A percentile compares a stretch with the other conserved stretches of the same genome.
phyloP scores from a whole-genome alignment of 2,329 filamentous ascomycete genomes.

The Hypomyces perniciosus region DNA sequence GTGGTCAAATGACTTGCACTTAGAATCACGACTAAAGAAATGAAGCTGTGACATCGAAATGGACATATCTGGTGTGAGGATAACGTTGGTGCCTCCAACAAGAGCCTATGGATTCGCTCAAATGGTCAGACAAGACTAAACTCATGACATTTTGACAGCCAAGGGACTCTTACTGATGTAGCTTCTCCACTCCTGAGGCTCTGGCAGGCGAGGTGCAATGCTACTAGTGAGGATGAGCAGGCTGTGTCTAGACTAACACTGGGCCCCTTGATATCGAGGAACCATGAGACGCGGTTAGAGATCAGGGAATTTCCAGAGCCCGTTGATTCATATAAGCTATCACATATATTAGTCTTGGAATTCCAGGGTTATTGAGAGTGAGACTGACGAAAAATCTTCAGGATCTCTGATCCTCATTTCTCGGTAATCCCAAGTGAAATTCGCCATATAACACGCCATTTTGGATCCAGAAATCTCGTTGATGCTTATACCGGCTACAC shows the following conservation, averaged over 20 bases:
- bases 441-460: neutral
- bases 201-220: slow-evolving; percentile 43
- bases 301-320: slow-evolving; percentile 33
- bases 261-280: slow-evolving; percentile 47
- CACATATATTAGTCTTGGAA: neutral
- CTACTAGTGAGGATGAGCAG: slow-evolving; percentile 42
- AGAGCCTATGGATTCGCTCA: slow-evolving; percentile 27
- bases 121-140: no score
- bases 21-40: slow-evolving; percentile 40
- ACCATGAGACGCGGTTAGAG: slow-evolving; percentile 47
- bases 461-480: neutral
- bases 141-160: neutral
- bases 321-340: neutral
- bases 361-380: neutral
- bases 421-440: neutral
- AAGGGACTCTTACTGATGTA: neutral
- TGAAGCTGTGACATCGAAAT: neutral
- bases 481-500: neutral
- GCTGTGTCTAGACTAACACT: slow-evolving; percentile 46
- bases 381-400: neutral
- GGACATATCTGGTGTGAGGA: slow-evolving; percentile 2
- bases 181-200: slow-evolving; percentile 40
- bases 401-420: neutral
- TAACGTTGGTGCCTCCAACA: slow-evolving; percentile 40
- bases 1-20: slow-evolving; percentile 34